Conservation (phyloP, 495 filamentous ascomycete genomes). For the Saxophila tyrrhenica region DNA sequence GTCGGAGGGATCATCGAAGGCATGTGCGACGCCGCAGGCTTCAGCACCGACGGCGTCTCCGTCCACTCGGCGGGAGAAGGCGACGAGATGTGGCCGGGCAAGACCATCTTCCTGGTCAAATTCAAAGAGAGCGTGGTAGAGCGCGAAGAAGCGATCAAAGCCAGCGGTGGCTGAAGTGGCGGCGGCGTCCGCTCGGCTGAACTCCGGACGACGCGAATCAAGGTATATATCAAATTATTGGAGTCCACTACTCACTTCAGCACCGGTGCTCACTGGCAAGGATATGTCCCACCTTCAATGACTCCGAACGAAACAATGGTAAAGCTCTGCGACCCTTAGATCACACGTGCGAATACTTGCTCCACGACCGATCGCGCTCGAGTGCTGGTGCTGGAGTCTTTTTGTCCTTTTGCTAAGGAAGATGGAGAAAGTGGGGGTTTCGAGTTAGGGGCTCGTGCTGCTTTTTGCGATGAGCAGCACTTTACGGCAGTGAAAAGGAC, state of each 20-base stretch:
- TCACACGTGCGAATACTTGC: not conserved
- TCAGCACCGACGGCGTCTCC: conserved; percentile 69
- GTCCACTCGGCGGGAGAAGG: conserved; percentile 75
- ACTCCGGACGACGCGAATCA: not conserved
- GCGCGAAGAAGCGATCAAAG: conserved; percentile 52
- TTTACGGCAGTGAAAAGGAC: too few species aligned
- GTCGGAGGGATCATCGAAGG: conserved; percentile 95
- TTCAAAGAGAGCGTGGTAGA: conserved; percentile 84
- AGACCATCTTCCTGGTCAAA: conserved; percentile 88
- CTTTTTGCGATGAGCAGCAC: too few species aligned
- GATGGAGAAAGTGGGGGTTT: too few species aligned
- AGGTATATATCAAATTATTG: not conserved
- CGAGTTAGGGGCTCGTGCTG: too few species aligned
- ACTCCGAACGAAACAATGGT: not conserved
- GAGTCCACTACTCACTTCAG: not conserved
- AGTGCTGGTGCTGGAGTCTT: not conserved
- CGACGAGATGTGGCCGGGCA: conserved; percentile 80
- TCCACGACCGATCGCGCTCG: not conserved
- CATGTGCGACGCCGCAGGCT: conserved; percentile 81
- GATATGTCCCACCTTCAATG: not conserved
- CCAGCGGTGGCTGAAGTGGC: not conserved
- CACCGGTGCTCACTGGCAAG: too few species aligned
- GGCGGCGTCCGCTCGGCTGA: not conserved
- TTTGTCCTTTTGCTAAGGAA: too few species aligned
- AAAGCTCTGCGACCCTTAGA: not conserved